A percentile compares a stretch with the other conserved stretches of the same genome.
Conservation (phyloP, 192 early-diverging fungal genomes). For the Umbelopsis vinacea region DNA sequence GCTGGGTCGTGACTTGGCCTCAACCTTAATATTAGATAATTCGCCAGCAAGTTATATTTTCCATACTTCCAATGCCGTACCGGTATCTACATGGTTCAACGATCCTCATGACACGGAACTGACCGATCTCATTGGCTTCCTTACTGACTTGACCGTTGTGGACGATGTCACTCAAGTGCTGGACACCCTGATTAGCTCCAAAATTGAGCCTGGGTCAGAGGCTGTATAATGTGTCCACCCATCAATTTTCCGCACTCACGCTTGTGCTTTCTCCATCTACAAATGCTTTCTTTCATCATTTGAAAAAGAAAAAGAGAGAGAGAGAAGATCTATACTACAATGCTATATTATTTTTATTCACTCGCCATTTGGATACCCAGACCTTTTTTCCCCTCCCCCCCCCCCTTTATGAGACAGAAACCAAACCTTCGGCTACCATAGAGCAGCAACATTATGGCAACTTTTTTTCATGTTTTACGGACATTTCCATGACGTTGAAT, state of each 20-base stretch:
- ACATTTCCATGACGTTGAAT: background rate
- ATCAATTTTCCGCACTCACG: too few species aligned
- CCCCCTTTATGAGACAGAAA: background rate
- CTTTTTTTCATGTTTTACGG: background rate
- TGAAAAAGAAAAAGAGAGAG: background rate
- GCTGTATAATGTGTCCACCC: background rate
- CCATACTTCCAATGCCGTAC: constrained; percentile 95
- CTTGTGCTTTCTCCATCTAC: background rate
- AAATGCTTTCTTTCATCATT: background rate
- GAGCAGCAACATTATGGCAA: background rate
- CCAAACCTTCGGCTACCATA: background rate
- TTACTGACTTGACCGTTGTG: constrained; percentile 87
- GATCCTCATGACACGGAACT: constrained; percentile 96
- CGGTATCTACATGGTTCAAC: constrained; percentile 95
- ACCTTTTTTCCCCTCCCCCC: background rate
- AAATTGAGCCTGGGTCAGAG: background rate
- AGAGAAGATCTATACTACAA: background rate
- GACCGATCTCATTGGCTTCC: constrained; percentile 91
- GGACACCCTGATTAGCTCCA: constrained; percentile 47
- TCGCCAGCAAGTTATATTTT: constrained; percentile 96
- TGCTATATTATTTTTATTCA: constrained; percentile 15
- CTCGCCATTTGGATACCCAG: constrained; percentile 18
- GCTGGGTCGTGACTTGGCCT: constrained; percentile 83
- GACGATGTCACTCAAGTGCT: constrained; percentile 88
- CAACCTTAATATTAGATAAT: constrained; percentile 95